Evolutionary conservation across 2,329 filamentous ascomycete species (phyloP), one percentile per base, ranked within the genome.

Genomic region (Paramyrothecium roridum): DNA sequence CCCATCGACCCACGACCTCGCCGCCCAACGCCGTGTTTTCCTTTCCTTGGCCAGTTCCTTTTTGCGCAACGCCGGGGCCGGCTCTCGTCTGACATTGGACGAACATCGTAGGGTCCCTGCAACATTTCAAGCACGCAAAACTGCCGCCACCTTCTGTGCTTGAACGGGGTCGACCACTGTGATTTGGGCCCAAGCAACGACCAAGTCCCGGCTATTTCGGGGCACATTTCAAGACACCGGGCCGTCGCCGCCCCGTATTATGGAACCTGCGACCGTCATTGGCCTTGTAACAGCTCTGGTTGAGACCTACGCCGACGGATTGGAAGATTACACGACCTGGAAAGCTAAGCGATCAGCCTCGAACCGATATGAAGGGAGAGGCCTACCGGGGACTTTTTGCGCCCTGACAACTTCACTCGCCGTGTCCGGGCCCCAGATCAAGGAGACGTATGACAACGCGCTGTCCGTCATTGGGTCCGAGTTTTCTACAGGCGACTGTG

Each of bases 401-500:
- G 71, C 69, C 16, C 60, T 73, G 47, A 67, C 65, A 55, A 67
- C 68, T 1, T 74, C 73, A 19, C 61, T 76, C 45, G 59, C 54
- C 49, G 60, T 69, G 11, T 73, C 73, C 20, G 61, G 59, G 11
- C 57, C 56, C 6, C 64, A 59, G 47, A 63, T 74, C 54, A 62
- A 65, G 43, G 68, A 73, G 12, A 65, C 66, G 2, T 75, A 70
- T 52, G 64, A 67, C 17, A 62, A 64, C 20, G 72, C 68, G 11
- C 65, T 62, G 3, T 65, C 68, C 19, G 61, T 74, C 2, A 62
- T 76, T 21, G 74, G 74, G 0, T 54, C 65, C 6, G 65, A 66
- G 3, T 76, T 72, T 51, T 61, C 64, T 2, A 56, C 55, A 1
- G 74, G 74, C 40, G 72, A 76, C 52, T 62, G 72, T 74, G 58